Conservation (phyloP, 306 rosid species). For the Trifolium repens region DNA sequence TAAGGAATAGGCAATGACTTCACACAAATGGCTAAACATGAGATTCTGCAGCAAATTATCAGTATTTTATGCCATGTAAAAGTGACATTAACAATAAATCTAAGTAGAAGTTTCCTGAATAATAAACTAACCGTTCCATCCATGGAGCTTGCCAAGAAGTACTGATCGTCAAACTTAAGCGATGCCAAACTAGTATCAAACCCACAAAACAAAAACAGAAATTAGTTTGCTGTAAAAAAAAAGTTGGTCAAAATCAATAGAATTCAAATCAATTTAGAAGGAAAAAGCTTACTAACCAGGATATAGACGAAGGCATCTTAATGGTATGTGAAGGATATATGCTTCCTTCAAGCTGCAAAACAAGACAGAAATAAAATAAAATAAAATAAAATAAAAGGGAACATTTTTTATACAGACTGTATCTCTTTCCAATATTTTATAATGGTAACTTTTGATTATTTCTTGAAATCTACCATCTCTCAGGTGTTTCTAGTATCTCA, state of each 20-base stretch:
- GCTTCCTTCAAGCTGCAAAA: conserved; percentile 71
- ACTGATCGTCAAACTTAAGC: conserved; percentile 79
- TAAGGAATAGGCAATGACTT: conserved; percentile 12
- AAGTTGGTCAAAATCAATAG: conserved; percentile 12
- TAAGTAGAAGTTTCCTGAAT: conserved; percentile 13
- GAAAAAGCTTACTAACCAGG: conserved; percentile 57
- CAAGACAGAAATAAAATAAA: background rate
- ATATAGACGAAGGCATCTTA: conserved; percentile 83
- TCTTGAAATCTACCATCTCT: conserved; percentile 16
- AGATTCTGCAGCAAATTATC: conserved; percentile 20
- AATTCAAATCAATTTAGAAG: conserved; percentile 13
- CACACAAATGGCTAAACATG: conserved; percentile 20
- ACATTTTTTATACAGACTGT: conserved; percentile 9
- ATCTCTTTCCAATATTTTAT: conserved; percentile 18
- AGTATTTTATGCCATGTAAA: conserved; percentile 12
- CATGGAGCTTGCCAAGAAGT: conserved; percentile 95
- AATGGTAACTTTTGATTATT: conserved; percentile 17
- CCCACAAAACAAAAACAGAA: conserved; percentile 37
- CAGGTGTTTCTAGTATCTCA: background rate
- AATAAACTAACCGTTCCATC: conserved; percentile 84
- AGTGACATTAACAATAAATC: background rate
- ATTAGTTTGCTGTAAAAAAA: background rate
- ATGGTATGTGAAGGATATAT: conserved; percentile 62
- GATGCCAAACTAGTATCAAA: conserved; percentile 65
- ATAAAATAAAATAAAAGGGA: background rate